phyloP scores from a whole-genome alignment of 768 basidiomycete species.

The Rhodocollybia butyracea region DNA sequence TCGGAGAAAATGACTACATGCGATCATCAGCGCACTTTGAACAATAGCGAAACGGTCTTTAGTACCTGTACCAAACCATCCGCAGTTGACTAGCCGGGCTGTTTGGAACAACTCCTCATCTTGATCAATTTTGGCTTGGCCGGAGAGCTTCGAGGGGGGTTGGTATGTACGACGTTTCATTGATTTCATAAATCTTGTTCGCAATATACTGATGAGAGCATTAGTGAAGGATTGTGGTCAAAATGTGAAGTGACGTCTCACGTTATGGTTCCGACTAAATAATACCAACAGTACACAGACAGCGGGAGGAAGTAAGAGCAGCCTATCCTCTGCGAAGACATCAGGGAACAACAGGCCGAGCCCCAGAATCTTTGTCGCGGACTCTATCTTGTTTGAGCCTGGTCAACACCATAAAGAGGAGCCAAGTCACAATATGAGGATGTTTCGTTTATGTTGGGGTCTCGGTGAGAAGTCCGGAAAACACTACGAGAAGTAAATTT shows the following conservation, averaged over 20 bases:
- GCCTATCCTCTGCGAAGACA: conserved; percentile 73
- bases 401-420: conserved; percentile 77
- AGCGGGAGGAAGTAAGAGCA: conserved; percentile 77
- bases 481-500: conserved; percentile 39
- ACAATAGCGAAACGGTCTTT: conserved; percentile 1
- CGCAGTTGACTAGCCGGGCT: conserved; percentile 72
- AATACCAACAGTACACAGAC: conserved; percentile 73
- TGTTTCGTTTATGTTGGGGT: conserved; percentile 75
- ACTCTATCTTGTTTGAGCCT: conserved; percentile 56
- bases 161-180: conserved; percentile 66
- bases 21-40: conserved; percentile 1
- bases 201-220: conserved; percentile 64
- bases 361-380: conserved; percentile 46
- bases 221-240: background rate
- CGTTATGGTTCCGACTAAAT: conserved; percentile 91
- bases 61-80: conserved; percentile 67
- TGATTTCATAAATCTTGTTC: conserved; percentile 71
- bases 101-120: conserved; percentile 86
- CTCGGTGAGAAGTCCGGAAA: conserved; percentile 75
- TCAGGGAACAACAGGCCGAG: conserved; percentile 68
- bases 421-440: conserved; percentile 85
- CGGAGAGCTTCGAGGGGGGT: conserved; percentile 48
- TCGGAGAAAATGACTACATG: conserved; percentile 67
- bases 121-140: conserved; percentile 41
- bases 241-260: conserved; percentile 29